Conservation (phyloP, 1,139 yeast species). For the Nematodospora anomalae region DNA sequence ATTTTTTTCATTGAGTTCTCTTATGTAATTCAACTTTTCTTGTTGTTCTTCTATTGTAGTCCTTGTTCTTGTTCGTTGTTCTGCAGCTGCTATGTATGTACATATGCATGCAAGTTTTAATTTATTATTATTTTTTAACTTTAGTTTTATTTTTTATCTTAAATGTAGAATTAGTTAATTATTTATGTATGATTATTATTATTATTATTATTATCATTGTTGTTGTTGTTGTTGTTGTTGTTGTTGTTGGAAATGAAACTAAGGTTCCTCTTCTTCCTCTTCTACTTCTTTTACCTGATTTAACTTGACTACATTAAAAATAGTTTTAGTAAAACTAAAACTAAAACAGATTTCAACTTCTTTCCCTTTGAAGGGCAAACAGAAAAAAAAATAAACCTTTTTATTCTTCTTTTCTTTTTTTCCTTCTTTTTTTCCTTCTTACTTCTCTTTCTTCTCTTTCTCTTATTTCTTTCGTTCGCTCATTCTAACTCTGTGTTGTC, state of each 20-base stretch:
- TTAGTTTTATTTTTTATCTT: too few relatives aligned
- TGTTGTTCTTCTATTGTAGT: too few relatives aligned
- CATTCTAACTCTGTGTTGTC: too few relatives aligned
- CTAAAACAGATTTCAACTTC: neutral
- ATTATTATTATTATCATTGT: too few relatives aligned
- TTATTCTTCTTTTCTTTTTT: constrained; percentile 1
- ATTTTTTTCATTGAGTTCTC: neutral
- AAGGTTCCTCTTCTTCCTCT: neutral
- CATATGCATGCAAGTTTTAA: too few relatives aligned
- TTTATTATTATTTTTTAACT: too few relatives aligned
- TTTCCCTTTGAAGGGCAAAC: too few relatives aligned
- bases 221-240: neutral
- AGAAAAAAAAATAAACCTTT: too few relatives aligned
- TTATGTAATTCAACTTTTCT: neutral
- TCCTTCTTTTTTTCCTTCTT: neutral
- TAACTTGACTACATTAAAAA: neutral
- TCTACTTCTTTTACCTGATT: neutral
- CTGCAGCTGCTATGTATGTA: too few relatives aligned
- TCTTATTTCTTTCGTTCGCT: constrained; percentile 1
- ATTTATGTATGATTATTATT: too few relatives aligned
- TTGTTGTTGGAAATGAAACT: neutral
- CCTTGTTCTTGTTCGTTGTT: neutral
- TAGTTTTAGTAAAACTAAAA: neutral
- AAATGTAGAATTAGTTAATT: too few relatives aligned
- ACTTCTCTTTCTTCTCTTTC: neutral